Percentiles rank a stretch among this genome's conserved stretches.
Evolutionary conservation across 140 eudicot species (phyloP).

Genomic region (Stevia rebaudiana): DNA sequence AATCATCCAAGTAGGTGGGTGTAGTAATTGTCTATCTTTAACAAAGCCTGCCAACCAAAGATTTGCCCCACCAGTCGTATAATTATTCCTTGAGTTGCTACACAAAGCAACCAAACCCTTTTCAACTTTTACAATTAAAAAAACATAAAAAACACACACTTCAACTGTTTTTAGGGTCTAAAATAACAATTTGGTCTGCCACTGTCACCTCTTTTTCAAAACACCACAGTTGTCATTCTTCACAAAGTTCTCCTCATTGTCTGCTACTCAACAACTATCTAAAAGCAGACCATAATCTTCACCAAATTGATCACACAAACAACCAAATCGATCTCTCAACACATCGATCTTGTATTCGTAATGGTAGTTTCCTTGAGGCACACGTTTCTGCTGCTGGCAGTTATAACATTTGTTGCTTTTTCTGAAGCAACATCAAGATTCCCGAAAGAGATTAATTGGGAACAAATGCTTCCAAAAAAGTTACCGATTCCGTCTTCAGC

Average conservation of each 20-base stretch:
- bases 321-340: no score
- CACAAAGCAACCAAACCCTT: slow-evolving; percentile 23
- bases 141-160: slow-evolving; percentile 20
- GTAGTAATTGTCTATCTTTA: slow-evolving; percentile 38
- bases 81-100: slow-evolving; percentile 41
- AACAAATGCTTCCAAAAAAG: slow-evolving; percentile 86
- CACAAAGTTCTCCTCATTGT: slow-evolving; percentile 57
- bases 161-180: slow-evolving; percentile 25
- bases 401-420: slow-evolving; percentile 39
- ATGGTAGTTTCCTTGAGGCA: slow-evolving; percentile 46
- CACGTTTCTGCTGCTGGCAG: slow-evolving; percentile 32
- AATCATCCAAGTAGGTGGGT: slow-evolving; percentile 35
- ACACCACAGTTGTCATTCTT: slow-evolving; percentile 62
- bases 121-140: slow-evolving; percentile 9
- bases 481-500: slow-evolving; percentile 60
- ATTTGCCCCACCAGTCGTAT: slow-evolving; percentile 32
- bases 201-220: slow-evolving; percentile 55
- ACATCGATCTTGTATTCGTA: background rate
- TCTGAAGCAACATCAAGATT: slow-evolving; percentile 59
- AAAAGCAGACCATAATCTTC: slow-evolving; percentile 27
- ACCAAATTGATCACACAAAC: slow-evolving; percentile 1
- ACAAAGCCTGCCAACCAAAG: slow-evolving; percentile 38
- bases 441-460: slow-evolving; percentile 48
- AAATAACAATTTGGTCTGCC: slow-evolving; percentile 58
- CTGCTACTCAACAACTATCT: slow-evolving; percentile 39